A percentile compares a stretch with the other conserved stretches of the same genome.
Conservation (phyloP, 2,329 filamentous ascomycete species). For the Zymoseptoria crescenta region DNA sequence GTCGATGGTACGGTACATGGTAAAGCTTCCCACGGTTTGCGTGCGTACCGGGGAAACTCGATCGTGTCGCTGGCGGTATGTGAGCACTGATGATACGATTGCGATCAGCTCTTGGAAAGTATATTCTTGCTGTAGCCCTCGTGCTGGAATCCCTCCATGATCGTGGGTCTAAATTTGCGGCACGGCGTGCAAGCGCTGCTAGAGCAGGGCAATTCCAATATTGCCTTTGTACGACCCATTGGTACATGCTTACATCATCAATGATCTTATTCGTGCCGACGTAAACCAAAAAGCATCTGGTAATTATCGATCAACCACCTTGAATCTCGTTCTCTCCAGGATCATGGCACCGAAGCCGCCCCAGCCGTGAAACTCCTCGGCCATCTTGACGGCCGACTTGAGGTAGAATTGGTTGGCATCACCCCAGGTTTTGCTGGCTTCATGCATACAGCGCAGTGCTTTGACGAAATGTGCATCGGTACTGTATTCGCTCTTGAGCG, state of each 20-base stretch:
- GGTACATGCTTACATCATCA: neutral
- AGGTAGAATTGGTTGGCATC: constrained; percentile 60
- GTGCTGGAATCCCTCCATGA: neutral
- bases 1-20: neutral
- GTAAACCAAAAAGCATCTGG: constrained; percentile 4
- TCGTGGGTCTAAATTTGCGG: neutral
- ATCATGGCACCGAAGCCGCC: constrained; percentile 35
- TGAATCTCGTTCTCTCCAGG: constrained; percentile 11
- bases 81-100: neutral
- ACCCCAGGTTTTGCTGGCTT: constrained; percentile 66
- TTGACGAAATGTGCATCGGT: constrained; percentile 82
- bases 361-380: constrained; percentile 67
- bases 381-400: constrained; percentile 62
- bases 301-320: constrained; percentile 3
- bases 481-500: constrained; percentile 58
- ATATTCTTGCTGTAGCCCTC: neutral
- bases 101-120: neutral
- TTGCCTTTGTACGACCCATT: constrained; percentile 8
- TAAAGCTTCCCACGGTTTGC: neutral
- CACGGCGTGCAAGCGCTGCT: neutral
- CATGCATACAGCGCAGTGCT: constrained; percentile 65
- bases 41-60: neutral
- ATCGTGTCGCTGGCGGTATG: neutral
- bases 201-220: neutral
- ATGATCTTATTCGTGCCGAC: constrained; percentile 1